Evolutionary conservation across 2,329 filamentous ascomycete species (phyloP).

Genomic region (Trichoderma oligosporum): DNA sequence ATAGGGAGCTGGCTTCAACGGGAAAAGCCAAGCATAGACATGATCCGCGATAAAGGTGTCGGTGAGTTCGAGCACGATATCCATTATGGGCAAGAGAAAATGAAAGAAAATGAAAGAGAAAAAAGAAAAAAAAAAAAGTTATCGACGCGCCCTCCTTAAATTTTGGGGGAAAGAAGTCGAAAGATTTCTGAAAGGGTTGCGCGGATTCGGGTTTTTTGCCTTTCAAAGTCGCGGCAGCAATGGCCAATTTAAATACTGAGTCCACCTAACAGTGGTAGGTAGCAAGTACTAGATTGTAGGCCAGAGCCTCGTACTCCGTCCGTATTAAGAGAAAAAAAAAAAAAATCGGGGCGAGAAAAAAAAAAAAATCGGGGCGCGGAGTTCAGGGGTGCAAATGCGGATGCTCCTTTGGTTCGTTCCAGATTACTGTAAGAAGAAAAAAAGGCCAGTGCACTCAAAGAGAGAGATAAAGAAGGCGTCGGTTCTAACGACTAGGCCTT

Average conservation of each 20-base stretch:
- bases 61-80: slow-evolving; percentile 81
- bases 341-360: slow-evolving; percentile 5
- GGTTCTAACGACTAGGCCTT: too few species aligned
- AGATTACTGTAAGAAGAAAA: background rate
- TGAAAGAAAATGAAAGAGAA: too few species aligned
- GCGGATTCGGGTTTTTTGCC: background rate
- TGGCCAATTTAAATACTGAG: slow-evolving; percentile 17
- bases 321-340: slow-evolving; percentile 4
- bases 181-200: background rate
- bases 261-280: too few species aligned
- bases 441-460: background rate
- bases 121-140: too few species aligned
- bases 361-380: slow-evolving; percentile 5
- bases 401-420: background rate
- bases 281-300: too few species aligned
- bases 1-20: slow-evolving; percentile 52
- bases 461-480: slow-evolving; percentile 11
- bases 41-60: slow-evolving; percentile 81
- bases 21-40: slow-evolving; percentile 69
- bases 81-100: slow-evolving; percentile 58
- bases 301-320: too few species aligned
- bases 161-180: background rate
- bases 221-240: slow-evolving; percentile 5
- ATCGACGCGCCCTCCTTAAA: background rate
- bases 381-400: slow-evolving; percentile 8